Base-by-base conservation (phyloP, 495 filamentous ascomycete genomes). In the Trichoderma orchidacearum region DNA sequence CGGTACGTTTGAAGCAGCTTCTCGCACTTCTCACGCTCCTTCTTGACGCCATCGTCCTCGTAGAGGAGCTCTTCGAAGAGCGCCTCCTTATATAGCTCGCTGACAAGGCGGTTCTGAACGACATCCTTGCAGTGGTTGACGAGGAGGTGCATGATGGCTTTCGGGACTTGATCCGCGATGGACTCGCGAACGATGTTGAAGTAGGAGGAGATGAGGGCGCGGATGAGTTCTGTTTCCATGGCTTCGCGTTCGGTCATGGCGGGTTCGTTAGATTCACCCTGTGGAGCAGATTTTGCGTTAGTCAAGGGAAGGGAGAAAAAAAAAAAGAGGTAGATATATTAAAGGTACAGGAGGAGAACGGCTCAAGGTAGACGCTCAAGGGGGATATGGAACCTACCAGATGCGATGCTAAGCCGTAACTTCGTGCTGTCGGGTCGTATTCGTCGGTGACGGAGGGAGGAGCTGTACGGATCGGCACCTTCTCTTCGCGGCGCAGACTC, bases 121-220 rank as follows among this genome's bases (percentile, higher is more conserved):
- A 88, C 91, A 60, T 98, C 93, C 68, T 96, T 98, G 69, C 87
- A 93, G 72, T 95, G 87, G 70, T 98, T 97, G 62, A 98, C 93
- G 48, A 98, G 82, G 11, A 98, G 84, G 65, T 98, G 93, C 93
- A 98, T 98, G 62, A 98, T 86, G 1, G 93, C 93, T 73, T 98
- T 98, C 51, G 93, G 93, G 18, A 98, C 94, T 70, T 97, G 92
- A 64, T 98, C 93, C 25, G 92, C 92, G 62, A 96, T 96, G 34
- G 87, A 89, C 66, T 98, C 93, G 54, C 93, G 87, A 11, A 98
- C 93, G 61, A 98, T 98, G 64, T 95, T 91, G 77, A 98, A 98
- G 70, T 98, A 98, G 1, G 90, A 96, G 54, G 86, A 91, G 62
- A 98, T 98, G 31, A 98, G 78, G 30, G 91, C 87, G 30, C 92